A percentile compares a stretch with the other conserved stretches of the same genome.
These are phyloP conservation scores for Gamarada debralockiae DNA, from an alignment of 495 filamentous ascomycete genomes.

Conservation along the genomic window DNA sequence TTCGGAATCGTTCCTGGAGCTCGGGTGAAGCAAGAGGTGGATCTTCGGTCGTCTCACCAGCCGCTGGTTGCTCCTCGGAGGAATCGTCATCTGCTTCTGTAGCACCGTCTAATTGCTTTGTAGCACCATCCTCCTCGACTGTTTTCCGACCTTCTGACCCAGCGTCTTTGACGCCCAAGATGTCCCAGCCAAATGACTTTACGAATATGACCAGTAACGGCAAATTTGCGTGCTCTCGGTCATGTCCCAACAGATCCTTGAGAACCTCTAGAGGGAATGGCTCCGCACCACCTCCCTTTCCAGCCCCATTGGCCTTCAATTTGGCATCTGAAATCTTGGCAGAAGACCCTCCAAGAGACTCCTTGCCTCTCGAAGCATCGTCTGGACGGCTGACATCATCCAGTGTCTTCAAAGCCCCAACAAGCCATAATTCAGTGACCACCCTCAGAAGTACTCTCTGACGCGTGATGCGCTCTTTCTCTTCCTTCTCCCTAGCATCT, in stretches of 20 bases:
- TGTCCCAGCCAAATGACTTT: constrained; percentile 94
- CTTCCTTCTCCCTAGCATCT: constrained; percentile 88
- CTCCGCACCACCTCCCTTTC: constrained; percentile 59
- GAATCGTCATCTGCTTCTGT: constrained; percentile 46
- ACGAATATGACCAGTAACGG: constrained; percentile 91
- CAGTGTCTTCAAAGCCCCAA: constrained; percentile 78
- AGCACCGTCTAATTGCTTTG: constrained; percentile 40
- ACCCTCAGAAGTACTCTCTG: constrained; percentile 85
- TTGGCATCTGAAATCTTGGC: constrained; percentile 51
- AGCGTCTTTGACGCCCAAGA: constrained; percentile 71
- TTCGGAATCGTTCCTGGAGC: constrained; percentile 80
- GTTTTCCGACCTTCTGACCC: constrained; percentile 74
- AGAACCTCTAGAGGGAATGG: constrained; percentile 94
- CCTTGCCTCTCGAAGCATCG: constrained; percentile 67
- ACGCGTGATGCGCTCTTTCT: constrained; percentile 84
- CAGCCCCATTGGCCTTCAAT: constrained; percentile 37
- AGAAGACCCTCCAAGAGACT: constrained; percentile 42
- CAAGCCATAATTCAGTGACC: constrained; percentile 95
- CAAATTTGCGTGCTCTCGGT: constrained; percentile 87
- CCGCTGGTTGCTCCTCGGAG: constrained; percentile 37
- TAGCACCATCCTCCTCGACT: constrained; percentile 79
- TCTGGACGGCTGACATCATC: constrained; percentile 88
- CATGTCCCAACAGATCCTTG: constrained; percentile 91
- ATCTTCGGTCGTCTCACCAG: constrained; percentile 47
- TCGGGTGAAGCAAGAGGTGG: constrained; percentile 70